Percentiles rank a stretch among this genome's conserved stretches.
Evolutionary conservation across 495 filamentous ascomycete species (phyloP).

Genomic region (Penicillium cosmopolitanum): DNA sequence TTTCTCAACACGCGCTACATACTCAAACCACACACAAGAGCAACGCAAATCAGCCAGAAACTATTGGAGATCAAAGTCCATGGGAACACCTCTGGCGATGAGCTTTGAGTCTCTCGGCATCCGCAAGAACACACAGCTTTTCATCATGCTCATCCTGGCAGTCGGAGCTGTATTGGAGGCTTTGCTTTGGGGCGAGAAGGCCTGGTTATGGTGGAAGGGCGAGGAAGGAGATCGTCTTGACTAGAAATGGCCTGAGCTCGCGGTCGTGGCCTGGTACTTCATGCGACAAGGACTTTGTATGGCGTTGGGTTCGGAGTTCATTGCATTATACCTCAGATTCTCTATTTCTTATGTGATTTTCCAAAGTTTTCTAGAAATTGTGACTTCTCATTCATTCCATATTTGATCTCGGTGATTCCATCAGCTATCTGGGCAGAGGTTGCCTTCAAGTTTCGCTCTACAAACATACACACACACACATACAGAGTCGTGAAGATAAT

Average conservation of each 20-base stretch:
- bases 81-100: conserved; percentile 10
- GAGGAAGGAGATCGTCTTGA: conserved; percentile 13
- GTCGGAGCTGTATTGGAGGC: conserved; percentile 6
- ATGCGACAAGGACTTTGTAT: neutral
- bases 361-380: too few relatives aligned
- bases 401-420: neutral
- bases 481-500: too few relatives aligned
- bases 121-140: conserved; percentile 9
- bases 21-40: neutral
- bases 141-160: conserved; percentile 4
- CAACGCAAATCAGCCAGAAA: neutral
- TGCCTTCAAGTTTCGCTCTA: too few relatives aligned
- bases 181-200: conserved; percentile 10
- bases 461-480: too few relatives aligned
- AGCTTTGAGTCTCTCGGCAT: conserved; percentile 14
- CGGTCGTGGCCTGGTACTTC: neutral
- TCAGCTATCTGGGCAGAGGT: too few relatives aligned
- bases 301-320: neutral
- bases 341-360: too few relatives aligned
- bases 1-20: conserved; percentile 8
- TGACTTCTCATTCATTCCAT: too few relatives aligned
- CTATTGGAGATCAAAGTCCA: neutral
- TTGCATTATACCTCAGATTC: neutral
- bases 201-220: conserved; percentile 15
- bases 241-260: neutral